phyloP scores from a whole-genome alignment of 2,329 filamentous ascomycete species.

The Diaporthe ilicicola region DNA sequence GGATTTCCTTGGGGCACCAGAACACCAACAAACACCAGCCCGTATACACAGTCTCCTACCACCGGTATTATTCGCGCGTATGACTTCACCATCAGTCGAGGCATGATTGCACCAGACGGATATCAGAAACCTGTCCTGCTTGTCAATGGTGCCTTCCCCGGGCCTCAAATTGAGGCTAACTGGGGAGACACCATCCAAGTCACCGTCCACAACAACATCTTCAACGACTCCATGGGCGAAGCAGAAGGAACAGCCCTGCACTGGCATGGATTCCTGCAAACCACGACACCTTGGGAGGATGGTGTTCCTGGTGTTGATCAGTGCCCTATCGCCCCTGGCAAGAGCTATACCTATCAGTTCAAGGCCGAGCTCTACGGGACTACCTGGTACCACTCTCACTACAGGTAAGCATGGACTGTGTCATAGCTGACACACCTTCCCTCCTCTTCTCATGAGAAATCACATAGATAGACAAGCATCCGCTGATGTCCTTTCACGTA shows the following conservation, averaged over 20 bases:
- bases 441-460: neutral
- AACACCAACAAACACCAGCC: constrained; percentile 55
- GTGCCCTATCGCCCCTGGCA: constrained; percentile 72
- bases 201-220: constrained; percentile 75
- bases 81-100: constrained; percentile 61
- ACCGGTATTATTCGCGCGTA: constrained; percentile 65
- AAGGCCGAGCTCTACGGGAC: constrained; percentile 63
- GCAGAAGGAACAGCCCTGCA: constrained; percentile 60
- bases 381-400: constrained; percentile 69
- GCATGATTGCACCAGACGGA: constrained; percentile 63
- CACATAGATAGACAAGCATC: neutral
- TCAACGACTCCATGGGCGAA: constrained; percentile 66
- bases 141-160: constrained; percentile 72
- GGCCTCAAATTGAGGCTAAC: constrained; percentile 70
- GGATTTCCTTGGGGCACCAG: constrained; percentile 62
- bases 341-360: constrained; percentile 62
- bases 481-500: neutral
- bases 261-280: constrained; percentile 63
- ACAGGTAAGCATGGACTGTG: constrained; percentile 37
- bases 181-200: constrained; percentile 72
- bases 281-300: constrained; percentile 60
- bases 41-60: constrained; percentile 55
- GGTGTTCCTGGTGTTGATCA: constrained; percentile 63
- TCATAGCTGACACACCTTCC: neutral
- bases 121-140: constrained; percentile 63